A percentile compares a stretch with the other conserved stretches of the same genome.
These are phyloP conservation scores for Echinochloa phyllopogon DNA, from an alignment of 176 grass and related monocot genomes.

Conservation along the genomic window DNA sequence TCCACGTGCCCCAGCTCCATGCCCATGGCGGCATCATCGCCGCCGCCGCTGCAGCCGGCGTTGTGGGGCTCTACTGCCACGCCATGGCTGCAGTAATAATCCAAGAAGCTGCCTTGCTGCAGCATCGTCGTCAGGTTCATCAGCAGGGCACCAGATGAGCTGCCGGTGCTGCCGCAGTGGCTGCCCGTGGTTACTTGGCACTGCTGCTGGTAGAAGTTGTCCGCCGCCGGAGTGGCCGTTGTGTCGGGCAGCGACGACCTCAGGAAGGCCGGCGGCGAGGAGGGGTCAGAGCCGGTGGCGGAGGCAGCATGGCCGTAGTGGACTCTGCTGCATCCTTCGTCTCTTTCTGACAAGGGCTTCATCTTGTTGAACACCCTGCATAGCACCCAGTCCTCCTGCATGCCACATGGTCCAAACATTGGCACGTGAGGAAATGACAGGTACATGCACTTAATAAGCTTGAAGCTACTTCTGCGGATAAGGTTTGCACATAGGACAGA, in stretches of 20 bases:
- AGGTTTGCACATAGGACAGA: background rate
- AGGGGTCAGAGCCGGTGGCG: conserved; percentile 3
- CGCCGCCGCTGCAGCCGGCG: background rate
- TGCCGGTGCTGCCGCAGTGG: background rate
- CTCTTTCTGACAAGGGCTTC: conserved; percentile 26
- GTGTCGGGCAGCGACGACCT: background rate
- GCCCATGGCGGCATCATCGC: background rate
- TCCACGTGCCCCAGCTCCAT: background rate
- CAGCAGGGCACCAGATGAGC: background rate
- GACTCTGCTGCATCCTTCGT: background rate
- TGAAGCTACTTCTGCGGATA: background rate
- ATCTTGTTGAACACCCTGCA: conserved; percentile 74
- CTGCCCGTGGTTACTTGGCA: background rate
- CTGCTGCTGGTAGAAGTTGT: background rate
- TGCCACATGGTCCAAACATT: background rate
- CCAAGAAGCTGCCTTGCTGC: conserved; percentile 35
- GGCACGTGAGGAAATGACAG: background rate
- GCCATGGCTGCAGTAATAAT: background rate
- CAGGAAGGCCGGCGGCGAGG: conserved; percentile 22
- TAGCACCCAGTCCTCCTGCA: conserved; percentile 80
- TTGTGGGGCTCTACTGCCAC: background rate
- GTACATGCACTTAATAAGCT: background rate
- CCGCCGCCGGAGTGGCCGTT: background rate
- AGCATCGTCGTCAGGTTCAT: conserved; percentile 29
- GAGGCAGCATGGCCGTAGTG: background rate